Base-by-base conservation (phyloP, 2,329 filamentous ascomycete genomes). In the Aureobasidium sp. region DNA sequence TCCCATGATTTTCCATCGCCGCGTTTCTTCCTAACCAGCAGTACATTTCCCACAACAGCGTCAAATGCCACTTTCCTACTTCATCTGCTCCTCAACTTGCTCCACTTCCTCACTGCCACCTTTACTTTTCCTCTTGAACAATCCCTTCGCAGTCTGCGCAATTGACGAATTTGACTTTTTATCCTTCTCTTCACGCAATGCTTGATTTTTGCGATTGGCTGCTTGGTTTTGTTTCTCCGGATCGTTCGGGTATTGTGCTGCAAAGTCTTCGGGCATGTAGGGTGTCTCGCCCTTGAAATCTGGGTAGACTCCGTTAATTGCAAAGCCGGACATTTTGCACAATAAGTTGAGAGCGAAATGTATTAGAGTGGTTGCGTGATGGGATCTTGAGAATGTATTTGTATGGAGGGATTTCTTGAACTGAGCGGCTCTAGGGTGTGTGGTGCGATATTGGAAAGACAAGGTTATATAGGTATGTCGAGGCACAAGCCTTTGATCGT, bases 241-340 rank as follows among this genome's bases (percentile, higher is more conserved):
- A 11, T 44, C 40, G 12, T 44, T 44, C 5, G 40, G 40, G 24
- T 44, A 44, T 32, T n/a, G 40, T 25, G 30, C 40, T 44, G 40
- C 40, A 14, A 44, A 44, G 17, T 44, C 40, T n/a, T 44, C 40
- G 16, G 40, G 40, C 27, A 30, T 14, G 12, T 44, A 44, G 11
- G 40, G 40, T 1, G 40, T 44, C 22, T 44, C 40, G 3, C 40
- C 40, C 11, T 44, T 32, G 25, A 44, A 44, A 6, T 44, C 40
- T 32, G 40, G 40, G 6, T 44, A 44, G 27, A 44, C 40, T 4
- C 40, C 40, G 16, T 16, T 44, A 27, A 44, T 30, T n/a, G 40
- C 27, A 17, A 44, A 44, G n/a, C 40, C 40, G 11, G 40, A 44
- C 40, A 44, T 34, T 10, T 6, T n/a, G 30, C n/a, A n/a, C n/a